A percentile compares a stretch with the other conserved stretches of the same genome.
Evolutionary conservation across 2,329 filamentous ascomycete species (phyloP).

Genomic region (Penicillium brasilianum): DNA sequence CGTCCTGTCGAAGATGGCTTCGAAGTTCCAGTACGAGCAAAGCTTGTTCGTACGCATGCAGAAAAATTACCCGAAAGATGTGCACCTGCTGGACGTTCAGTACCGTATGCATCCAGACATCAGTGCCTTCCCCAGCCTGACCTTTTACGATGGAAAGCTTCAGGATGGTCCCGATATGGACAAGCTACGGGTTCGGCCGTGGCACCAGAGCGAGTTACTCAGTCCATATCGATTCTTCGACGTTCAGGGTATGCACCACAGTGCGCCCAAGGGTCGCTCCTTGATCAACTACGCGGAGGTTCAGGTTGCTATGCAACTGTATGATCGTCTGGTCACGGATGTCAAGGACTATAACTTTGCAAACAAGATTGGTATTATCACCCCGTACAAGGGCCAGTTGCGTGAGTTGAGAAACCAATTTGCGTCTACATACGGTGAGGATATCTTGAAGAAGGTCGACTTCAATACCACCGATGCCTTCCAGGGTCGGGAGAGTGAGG

Average conservation of each 20-base stretch:
- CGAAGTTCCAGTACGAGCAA: conserved; percentile 93
- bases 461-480: conserved; percentile 99
- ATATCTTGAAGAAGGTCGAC: conserved; percentile 79
- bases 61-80: conserved; percentile 81
- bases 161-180: conserved; percentile 86
- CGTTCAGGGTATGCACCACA: conserved; percentile 83
- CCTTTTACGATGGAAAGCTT: conserved; percentile 90
- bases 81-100: conserved; percentile 95
- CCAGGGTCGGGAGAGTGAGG: conserved; percentile 93
- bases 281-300: conserved; percentile 88
- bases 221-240: conserved; percentile 98
- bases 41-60: conserved; percentile 99
- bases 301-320: conserved; percentile 83
- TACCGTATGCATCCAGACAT: conserved; percentile 99
- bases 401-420: conserved; percentile 79
- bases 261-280: conserved; percentile 82
- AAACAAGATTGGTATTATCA: conserved; percentile 94
- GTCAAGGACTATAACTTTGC: conserved; percentile 71
- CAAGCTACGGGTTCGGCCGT: conserved; percentile 73
- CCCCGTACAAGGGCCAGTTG: conserved; percentile 94
- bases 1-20: conserved; percentile 90
- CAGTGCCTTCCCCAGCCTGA: conserved; percentile 82
- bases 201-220: conserved; percentile 82
- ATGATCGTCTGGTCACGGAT: conserved; percentile 76
- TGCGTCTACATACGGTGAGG: conserved; percentile 70